These are phyloP conservation scores for Vitis riparia DNA, from an alignment of 164 flowering plant genomes.

Conservation along the genomic window DNA sequence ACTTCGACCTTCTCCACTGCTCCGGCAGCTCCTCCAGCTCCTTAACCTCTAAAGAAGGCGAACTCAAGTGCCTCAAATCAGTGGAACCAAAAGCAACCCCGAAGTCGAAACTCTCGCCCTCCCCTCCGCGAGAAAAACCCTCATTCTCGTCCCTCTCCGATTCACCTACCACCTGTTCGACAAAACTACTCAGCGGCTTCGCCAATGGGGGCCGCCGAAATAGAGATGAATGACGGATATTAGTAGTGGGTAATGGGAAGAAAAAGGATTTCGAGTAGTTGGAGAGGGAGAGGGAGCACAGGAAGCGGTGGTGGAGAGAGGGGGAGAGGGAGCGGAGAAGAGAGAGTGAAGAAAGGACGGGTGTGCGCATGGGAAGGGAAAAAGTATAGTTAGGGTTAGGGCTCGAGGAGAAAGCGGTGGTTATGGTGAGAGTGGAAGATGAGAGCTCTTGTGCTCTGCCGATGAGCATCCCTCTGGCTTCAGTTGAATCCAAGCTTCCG, in stretches of 20 bases:
- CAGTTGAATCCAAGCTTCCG: conserved; percentile 17
- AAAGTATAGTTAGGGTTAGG: conserved; percentile 7
- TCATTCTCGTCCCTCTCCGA: conserved; percentile 11
- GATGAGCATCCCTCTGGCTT: conserved; percentile 14
- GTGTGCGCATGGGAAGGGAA: conserved; percentile 13
- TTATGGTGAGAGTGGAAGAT: background rate
- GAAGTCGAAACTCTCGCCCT: conserved; percentile 26
- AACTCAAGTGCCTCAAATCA: conserved; percentile 38
- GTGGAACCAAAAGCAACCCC: conserved; percentile 19
- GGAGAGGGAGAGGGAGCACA: conserved; percentile 12
- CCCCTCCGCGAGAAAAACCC: conserved; percentile 10
- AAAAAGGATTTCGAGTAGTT: background rate
- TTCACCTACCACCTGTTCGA: conserved; percentile 31
- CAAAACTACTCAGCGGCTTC: conserved; percentile 12
- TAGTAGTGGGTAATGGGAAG: background rate
- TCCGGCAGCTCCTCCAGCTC: conserved; percentile 85
- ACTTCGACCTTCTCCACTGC: conserved; percentile 77
- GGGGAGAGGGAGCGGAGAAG: conserved; percentile 19
- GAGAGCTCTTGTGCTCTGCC: conserved; percentile 22
- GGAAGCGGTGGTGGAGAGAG: conserved; percentile 13
- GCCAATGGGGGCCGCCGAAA: background rate
- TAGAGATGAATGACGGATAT: background rate
- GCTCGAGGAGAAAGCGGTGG: background rate
- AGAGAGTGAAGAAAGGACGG: conserved; percentile 25
- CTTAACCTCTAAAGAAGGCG: conserved; percentile 55